These are phyloP conservation scores for Neurospora sp. DNA, from an alignment of 495 filamentous ascomycete genomes.

Conservation along the genomic window DNA sequence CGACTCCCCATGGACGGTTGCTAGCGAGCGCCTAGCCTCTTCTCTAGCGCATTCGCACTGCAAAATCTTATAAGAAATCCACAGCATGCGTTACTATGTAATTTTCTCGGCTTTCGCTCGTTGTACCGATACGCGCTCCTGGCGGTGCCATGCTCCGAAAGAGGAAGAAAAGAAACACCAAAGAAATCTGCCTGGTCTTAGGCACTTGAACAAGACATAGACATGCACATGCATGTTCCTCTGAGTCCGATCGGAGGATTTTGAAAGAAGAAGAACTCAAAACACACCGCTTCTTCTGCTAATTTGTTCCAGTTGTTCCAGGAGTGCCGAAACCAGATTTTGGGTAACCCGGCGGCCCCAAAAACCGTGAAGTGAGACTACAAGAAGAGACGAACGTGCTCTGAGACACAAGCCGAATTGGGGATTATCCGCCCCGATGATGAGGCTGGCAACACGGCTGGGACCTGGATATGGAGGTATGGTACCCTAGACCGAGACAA, in stretches of 20 bases:
- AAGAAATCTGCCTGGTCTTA: not conserved
- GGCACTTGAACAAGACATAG: not conserved
- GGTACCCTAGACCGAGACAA: not conserved
- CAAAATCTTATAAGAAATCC: not conserved
- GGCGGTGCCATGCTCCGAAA: not conserved
- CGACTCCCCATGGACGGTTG: not conserved
- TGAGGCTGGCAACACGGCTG: not conserved
- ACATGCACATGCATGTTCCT: not conserved
- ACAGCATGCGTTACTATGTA: no score
- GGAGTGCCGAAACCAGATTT: not conserved
- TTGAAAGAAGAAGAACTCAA: not conserved
- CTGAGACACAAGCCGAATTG: not conserved
- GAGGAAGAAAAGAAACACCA: not conserved
- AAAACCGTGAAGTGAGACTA: not conserved
- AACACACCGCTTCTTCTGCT: not conserved
- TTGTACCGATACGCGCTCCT: no score
- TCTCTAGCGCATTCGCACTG: not conserved
- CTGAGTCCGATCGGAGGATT: not conserved
- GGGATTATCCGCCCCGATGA: not conserved
- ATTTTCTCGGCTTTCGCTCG: not conserved
- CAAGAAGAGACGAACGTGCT: not conserved
- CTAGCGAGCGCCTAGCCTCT: not conserved
- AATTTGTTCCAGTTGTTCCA: not conserved
- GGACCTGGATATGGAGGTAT: not conserved
- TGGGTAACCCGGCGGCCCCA: not conserved